Evolutionary conservation across 2,329 filamentous ascomycete genomes (phyloP).

Genomic region (Colletotrichum paranaense): DNA sequence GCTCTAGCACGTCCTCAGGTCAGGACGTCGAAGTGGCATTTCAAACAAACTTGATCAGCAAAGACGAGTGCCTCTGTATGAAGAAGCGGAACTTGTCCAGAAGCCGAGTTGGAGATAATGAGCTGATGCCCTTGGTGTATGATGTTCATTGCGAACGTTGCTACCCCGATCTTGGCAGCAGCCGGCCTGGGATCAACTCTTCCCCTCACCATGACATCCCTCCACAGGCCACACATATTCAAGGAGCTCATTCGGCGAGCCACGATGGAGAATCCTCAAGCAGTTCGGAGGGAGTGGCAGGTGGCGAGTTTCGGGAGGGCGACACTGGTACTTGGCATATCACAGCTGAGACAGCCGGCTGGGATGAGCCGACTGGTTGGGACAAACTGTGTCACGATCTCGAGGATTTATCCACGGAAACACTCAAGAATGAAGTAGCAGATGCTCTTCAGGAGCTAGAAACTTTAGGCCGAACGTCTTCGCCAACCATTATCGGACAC

Average conservation of each 20-base stretch:
- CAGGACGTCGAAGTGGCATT: not conserved
- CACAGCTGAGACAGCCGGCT: not conserved
- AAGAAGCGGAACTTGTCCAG: too few relatives aligned
- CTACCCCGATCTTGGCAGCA: not conserved
- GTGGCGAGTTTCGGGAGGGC: too few relatives aligned
- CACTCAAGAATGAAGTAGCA: not conserved
- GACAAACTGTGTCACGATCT: not conserved
- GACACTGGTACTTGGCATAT: not conserved
- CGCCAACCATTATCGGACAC: conserved; percentile 67
- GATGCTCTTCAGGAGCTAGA: conserved; percentile 34
- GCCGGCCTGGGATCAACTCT: too few relatives aligned
- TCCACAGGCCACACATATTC: not conserved
- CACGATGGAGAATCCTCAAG: not conserved
- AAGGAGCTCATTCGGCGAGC: not conserved
- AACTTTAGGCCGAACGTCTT: conserved; percentile 38
- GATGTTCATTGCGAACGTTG: not conserved
- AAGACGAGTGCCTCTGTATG: fast-evolving
- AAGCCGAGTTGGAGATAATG: not conserved
- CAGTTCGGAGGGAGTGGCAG: not conserved
- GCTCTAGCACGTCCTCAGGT: fast-evolving
- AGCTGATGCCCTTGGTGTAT: not conserved
- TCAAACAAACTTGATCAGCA: fast-evolving
- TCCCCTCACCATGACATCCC: too few relatives aligned
- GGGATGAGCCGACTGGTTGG: not conserved
- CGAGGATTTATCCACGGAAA: not conserved